Evolutionary conservation across 2,329 filamentous ascomycete genomes (phyloP).

Genomic region (Colletotrichum tabaci): DNA sequence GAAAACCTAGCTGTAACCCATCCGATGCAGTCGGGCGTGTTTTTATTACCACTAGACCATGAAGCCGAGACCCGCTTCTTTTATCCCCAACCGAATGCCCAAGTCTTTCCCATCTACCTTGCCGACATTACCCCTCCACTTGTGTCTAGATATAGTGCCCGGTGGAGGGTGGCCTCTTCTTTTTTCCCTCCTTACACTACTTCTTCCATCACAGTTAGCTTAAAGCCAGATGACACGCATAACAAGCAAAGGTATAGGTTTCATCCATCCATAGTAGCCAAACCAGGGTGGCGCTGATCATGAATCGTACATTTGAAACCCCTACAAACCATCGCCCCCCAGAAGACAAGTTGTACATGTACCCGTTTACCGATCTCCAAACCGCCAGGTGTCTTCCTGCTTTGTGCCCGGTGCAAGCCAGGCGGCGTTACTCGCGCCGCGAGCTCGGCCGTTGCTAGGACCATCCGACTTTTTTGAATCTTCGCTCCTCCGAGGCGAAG

Average conservation of each 20-base stretch:
- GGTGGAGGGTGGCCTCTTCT: not conserved
- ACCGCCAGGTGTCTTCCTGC: slow-evolving; percentile 86
- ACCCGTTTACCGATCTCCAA: slow-evolving; percentile 53
- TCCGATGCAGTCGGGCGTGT: not conserved
- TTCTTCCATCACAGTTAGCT: not conserved
- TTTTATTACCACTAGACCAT: not conserved
- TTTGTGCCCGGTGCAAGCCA: slow-evolving; percentile 87
- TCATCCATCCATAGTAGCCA: slow-evolving; percentile 27
- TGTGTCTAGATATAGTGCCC: slow-evolving; percentile 4
- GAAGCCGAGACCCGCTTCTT: too few relatives aligned
- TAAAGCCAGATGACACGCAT: not conserved
- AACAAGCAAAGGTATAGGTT: slow-evolving; percentile 7
- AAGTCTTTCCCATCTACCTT: not conserved
- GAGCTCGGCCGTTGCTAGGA: slow-evolving; percentile 54
- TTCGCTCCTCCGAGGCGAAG: slow-evolving; percentile 55
- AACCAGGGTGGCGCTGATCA: slow-evolving; percentile 20
- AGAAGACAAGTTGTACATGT: slow-evolving; percentile 40
- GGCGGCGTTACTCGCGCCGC: slow-evolving; percentile 63
- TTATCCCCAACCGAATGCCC: not conserved
- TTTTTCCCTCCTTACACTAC: too few relatives aligned
- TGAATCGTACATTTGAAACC: slow-evolving; percentile 38
- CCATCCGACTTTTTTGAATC: slow-evolving; percentile 73
- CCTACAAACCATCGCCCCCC: not conserved
- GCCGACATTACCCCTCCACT: not conserved
- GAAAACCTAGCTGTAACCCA: not conserved